These are phyloP conservation scores for Pyricularia grisea DNA, from an alignment of 2,329 filamentous ascomycete species.

Conservation along the genomic window DNA sequence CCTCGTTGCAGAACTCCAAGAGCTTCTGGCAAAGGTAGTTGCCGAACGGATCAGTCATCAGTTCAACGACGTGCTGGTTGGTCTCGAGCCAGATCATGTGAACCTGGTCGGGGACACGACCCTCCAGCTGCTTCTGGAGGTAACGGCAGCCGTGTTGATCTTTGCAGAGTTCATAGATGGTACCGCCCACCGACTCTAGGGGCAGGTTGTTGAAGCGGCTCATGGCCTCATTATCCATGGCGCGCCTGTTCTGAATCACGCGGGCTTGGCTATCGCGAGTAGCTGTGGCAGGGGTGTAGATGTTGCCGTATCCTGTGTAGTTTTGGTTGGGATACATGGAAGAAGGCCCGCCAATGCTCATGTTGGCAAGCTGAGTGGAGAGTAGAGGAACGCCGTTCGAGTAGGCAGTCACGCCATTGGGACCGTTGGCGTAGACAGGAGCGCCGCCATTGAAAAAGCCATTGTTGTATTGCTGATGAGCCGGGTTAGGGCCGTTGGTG, in stretches of 20 bases:
- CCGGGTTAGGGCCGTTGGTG: constrained; percentile 8
- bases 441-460: constrained; percentile 23
- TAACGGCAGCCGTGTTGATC: constrained; percentile 97
- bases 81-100: constrained; percentile 94
- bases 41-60: constrained; percentile 98
- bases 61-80: constrained; percentile 84
- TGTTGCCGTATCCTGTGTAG: constrained; percentile 46
- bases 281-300: constrained; percentile 42
- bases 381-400: constrained; percentile 48
- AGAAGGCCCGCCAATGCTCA: constrained; percentile 41
- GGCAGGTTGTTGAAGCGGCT: constrained; percentile 77
- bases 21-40: constrained; percentile 99
- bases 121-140: constrained; percentile 94
- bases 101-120: constrained; percentile 71
- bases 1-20: constrained; percentile 88
- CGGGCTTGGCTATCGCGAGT: constrained; percentile 67
- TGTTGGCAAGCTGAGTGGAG: constrained; percentile 57
- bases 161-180: constrained; percentile 88
- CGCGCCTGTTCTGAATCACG: constrained; percentile 65
- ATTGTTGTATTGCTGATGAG: constrained; percentile 16
- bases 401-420: constrained; percentile 24
- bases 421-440: constrained; percentile 19
- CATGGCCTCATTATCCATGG: constrained; percentile 65
- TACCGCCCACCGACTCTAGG: constrained; percentile 69
- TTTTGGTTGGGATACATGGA: constrained; percentile 46